Percentiles rank a stretch among this genome's conserved stretches.
phyloP scores from a whole-genome alignment of 371 early-diverging fungal genomes.

The Mucor sp. region DNA sequence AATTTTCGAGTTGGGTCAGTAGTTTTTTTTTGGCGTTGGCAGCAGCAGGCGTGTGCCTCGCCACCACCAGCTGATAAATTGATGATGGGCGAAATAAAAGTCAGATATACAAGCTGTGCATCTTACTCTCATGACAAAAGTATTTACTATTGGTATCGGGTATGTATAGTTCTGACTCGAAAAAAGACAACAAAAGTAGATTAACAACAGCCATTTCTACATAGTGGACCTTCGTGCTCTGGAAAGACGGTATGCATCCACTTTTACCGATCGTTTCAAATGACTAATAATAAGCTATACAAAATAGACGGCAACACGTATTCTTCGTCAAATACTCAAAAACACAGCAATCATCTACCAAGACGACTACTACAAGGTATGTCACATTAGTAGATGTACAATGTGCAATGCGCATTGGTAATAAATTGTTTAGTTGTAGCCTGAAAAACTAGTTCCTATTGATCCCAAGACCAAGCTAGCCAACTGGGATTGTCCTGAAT shows the following conservation, averaged over 20 bases:
- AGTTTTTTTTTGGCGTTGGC: no score
- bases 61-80: no score
- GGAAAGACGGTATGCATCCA: conserved; percentile 59
- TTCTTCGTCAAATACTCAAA: conserved; percentile 59
- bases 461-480: conserved; percentile 60
- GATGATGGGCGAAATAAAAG: no score
- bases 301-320: conserved; percentile 70
- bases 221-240: conserved; percentile 64
- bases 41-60: no score
- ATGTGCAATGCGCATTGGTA: neutral
- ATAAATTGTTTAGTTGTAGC: conserved; percentile 24
- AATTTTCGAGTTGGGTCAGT: no score
- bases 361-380: conserved; percentile 81
- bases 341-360: conserved; percentile 74
- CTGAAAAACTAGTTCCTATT: conserved; percentile 68
- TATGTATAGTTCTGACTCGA: neutral
- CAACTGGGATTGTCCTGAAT: conserved; percentile 89
- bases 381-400: neutral
- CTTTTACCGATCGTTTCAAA: neutral
- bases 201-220: neutral
- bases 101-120: no score
- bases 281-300: neutral
- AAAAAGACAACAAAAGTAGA: neutral
- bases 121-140: conserved; percentile 10
- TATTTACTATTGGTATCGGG: conserved; percentile 36